These are phyloP conservation scores for Xylariaceae sp. DNA, from an alignment of 2,329 filamentous ascomycete genomes.

Conservation along the genomic window DNA sequence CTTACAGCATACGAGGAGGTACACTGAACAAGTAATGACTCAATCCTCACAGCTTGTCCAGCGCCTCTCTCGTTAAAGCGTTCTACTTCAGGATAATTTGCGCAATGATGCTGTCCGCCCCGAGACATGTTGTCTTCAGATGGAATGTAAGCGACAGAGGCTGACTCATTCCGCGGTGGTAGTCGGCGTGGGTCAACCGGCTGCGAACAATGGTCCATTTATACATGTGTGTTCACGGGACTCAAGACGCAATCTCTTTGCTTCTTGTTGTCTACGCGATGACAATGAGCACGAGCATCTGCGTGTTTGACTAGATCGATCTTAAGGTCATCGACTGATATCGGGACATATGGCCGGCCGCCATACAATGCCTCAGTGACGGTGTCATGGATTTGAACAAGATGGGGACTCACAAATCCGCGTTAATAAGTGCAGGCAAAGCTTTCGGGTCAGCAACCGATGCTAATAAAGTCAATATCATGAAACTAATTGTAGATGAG, in stretches of 20 bases:
- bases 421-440: constrained; percentile 57
- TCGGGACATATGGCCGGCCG: constrained; percentile 64
- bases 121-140: constrained; percentile 12
- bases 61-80: constrained; percentile 3
- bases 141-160: neutral
- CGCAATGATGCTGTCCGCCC: neutral
- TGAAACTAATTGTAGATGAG: constrained; percentile 57
- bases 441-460: constrained; percentile 53
- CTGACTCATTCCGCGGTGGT: constrained; percentile 38
- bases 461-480: constrained; percentile 51
- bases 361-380: constrained; percentile 56
- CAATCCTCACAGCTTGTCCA: neutral
- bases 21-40: constrained; percentile 38
- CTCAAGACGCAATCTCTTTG: constrained; percentile 46
- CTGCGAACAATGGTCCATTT: constrained; percentile 64
- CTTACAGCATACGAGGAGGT: constrained; percentile 55
- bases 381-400: constrained; percentile 58
- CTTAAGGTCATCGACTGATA: constrained; percentile 70
- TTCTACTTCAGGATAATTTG: constrained; percentile 2
- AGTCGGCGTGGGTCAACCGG: constrained; percentile 58
- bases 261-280: neutral
- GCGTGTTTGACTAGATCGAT: constrained; percentile 47
- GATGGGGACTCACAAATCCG: constrained; percentile 60
- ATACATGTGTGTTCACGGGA: constrained; percentile 63
- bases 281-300: neutral